phyloP scores from a whole-genome alignment of 2,329 filamentous ascomycete species.

The Fusarium sp. region DNA sequence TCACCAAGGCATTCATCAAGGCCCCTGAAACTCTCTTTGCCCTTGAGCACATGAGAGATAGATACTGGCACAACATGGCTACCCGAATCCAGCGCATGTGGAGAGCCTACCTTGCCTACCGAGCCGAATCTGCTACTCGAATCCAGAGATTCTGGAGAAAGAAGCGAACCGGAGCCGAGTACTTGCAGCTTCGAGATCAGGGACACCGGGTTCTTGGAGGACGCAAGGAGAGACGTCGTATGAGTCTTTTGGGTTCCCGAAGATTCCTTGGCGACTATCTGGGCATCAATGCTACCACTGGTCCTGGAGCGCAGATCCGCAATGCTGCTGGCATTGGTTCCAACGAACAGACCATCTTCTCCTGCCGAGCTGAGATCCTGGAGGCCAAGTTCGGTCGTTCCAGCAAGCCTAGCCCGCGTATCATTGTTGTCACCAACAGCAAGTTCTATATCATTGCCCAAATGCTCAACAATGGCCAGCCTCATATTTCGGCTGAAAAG shows the following conservation, averaged over 20 bases:
- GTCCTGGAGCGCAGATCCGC: slow-evolving; percentile 84
- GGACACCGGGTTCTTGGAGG: slow-evolving; percentile 85
- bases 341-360: slow-evolving; percentile 86
- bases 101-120: slow-evolving; percentile 94
- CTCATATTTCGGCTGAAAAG: slow-evolving; percentile 84
- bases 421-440: slow-evolving; percentile 84
- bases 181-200: slow-evolving; percentile 87
- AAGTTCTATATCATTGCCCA: slow-evolving; percentile 93
- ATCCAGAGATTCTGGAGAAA: slow-evolving; percentile 97
- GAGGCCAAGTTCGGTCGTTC: slow-evolving; percentile 97
- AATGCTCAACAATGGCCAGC: slow-evolving; percentile 82
- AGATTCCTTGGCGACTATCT: slow-evolving; percentile 96
- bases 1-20: slow-evolving; percentile 98
- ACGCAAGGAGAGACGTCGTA: slow-evolving; percentile 90
- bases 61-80: slow-evolving; percentile 99
- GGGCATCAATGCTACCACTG: slow-evolving; percentile 83
- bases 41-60: slow-evolving; percentile 95
- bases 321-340: slow-evolving; percentile 76
- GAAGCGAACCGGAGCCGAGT: slow-evolving; percentile 90
- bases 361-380: slow-evolving; percentile 88
- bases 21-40: slow-evolving; percentile 97
- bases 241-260: slow-evolving; percentile 90
- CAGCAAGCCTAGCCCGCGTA: slow-evolving; percentile 90
- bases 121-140: slow-evolving; percentile 89
- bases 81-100: slow-evolving; percentile 97